A percentile compares a stretch with the other conserved stretches of the same genome.
These are phyloP conservation scores for Hyaloperonospora arabidopsidis DNA, from an alignment of 352 stramenopile species.

Conservation along the genomic window DNA sequence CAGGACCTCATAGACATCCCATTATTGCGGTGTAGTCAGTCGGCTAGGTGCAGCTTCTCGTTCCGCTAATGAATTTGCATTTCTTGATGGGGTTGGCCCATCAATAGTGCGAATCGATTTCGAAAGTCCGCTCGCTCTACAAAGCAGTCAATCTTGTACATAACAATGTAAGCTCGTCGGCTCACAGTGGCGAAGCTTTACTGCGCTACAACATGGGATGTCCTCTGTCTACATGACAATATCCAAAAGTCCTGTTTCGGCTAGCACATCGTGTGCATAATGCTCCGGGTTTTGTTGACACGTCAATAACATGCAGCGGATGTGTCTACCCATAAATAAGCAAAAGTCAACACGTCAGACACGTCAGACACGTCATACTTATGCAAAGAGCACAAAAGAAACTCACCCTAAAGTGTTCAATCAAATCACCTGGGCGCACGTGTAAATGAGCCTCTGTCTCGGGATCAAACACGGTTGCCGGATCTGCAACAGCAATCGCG, in stretches of 20 bases:
- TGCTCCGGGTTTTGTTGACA: constrained; percentile 33
- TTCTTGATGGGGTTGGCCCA: constrained; percentile 13
- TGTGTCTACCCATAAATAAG: constrained; percentile 35
- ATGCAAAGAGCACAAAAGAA: neutral
- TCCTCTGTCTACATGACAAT: constrained; percentile 66
- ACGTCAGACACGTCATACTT: constrained; percentile 4
- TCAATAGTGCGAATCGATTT: constrained; percentile 3
- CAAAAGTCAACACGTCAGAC: constrained; percentile 2
- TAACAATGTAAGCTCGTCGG: neutral
- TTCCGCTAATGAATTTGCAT: constrained; percentile 2
- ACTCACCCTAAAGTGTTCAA: constrained; percentile 51
- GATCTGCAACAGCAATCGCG: constrained; percentile 23
- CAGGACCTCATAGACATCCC: constrained; percentile 25
- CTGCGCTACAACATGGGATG: constrained; percentile 59
- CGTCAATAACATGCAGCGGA: constrained; percentile 67
- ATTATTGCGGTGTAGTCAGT: constrained; percentile 42
- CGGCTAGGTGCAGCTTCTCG: constrained; percentile 10
- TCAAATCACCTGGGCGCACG: constrained; percentile 41
- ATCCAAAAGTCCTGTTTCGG: constrained; percentile 39
- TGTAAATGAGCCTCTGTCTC: constrained; percentile 31
- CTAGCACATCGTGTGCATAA: constrained; percentile 40
- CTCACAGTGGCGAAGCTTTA: neutral
- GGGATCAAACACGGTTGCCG: constrained; percentile 45
- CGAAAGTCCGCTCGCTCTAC: no score
- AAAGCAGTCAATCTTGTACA: no score